Conservation (phyloP, 345 rosid genomes). For the Eucalyptus cloeziana region DNA sequence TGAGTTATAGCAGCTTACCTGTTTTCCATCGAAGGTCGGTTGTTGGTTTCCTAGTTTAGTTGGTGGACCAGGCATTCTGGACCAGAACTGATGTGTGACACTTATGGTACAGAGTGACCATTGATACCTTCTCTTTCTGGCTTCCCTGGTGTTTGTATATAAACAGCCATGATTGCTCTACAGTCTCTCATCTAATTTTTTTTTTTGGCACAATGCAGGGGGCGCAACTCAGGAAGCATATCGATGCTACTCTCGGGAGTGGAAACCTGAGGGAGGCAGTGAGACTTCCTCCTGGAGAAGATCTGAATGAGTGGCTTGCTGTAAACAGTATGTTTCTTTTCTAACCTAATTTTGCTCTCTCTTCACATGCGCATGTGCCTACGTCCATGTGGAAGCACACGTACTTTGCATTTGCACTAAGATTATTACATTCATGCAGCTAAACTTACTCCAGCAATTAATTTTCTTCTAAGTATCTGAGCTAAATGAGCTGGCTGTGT, state of each 20-base stretch:
- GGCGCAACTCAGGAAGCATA: constrained; percentile 93
- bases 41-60: background rate
- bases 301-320: constrained; percentile 97
- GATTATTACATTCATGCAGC: background rate
- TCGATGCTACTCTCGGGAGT: constrained; percentile 95
- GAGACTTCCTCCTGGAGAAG: constrained; percentile 98
- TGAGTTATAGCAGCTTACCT: background rate
- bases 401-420: background rate
- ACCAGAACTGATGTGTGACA: background rate
- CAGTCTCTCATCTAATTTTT: background rate
- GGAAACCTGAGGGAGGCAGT: constrained; percentile 99
- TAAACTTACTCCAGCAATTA: background rate
- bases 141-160: background rate
- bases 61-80: background rate
- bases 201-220: constrained; percentile 38
- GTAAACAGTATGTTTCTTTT: constrained; percentile 60
- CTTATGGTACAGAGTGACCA: background rate
- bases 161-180: background rate
- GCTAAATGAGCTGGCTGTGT: constrained; percentile 2
- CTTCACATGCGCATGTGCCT: background rate
- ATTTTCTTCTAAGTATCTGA: background rate
- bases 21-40: background rate
- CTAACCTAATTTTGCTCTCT: background rate
- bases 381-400: background rate
- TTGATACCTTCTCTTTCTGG: background rate